Base-by-base conservation (phyloP, 2,329 filamentous ascomycete genomes). In the Penicillium italicum region DNA sequence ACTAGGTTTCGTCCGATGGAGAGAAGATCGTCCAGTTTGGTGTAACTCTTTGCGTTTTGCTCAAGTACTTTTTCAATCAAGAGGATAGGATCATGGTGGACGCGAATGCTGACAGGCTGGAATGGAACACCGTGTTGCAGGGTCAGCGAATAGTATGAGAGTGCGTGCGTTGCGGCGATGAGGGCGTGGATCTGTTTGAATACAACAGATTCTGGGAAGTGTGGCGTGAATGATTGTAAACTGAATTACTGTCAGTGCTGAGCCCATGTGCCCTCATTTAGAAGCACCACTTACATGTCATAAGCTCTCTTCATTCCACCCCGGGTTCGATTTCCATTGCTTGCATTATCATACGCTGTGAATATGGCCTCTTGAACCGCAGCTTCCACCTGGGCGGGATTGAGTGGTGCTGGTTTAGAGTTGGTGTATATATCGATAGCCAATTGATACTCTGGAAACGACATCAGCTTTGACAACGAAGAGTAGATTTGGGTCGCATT, bases 101-200 rank as follows among this genome's bases (percentile, higher is more conserved):
- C 82, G n/a, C 85, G 81, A 55, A 87, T 86, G 65, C 81, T 85
- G 63, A 87, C 85, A 3, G 85, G 85, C 62, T 85, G 82, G 65
- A 87, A 87, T 2, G 84, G 84, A 16, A 87, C 82, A 18, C 83
- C 83, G 57, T 86, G 84, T 62, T 86, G 82, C 5, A 87, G 73
- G 0, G 79, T 85, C 8, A 87, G 73, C 1, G 83, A 84, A 66
- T 87, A 87, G 64, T 84, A 87, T 1, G 85, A 87, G 57, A 87
- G 71, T 18, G 83, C 76, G 65, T 87, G 85, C 1, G 85, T 87
- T 16, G 84, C 85, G 45, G 80, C 74, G 37, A 87, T 78, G 28
- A 87, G 74, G 28, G 83, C 78, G 20, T 76, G 73, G 26, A 78
- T 77, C 49, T 82, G 76, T 34, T 70, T 69, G 45, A 80, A 68